A percentile compares a stretch with the other conserved stretches of the same genome.
Conservation (phyloP, 352 stramenopile genomes). For the Globisporangium solare region DNA sequence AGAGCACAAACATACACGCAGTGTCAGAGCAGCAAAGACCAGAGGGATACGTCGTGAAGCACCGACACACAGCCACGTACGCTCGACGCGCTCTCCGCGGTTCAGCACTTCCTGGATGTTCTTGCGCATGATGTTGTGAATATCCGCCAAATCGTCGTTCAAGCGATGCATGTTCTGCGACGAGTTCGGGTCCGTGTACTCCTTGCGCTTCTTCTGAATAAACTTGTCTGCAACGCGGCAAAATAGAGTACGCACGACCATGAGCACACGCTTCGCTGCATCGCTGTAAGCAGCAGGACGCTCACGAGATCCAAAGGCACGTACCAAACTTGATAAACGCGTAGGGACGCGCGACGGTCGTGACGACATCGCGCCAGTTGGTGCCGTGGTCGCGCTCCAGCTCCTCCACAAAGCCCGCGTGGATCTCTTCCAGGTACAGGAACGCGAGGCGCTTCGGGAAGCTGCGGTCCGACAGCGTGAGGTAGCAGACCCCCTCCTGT, state of each 20-base stretch:
- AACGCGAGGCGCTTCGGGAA: slow-evolving; percentile 98
- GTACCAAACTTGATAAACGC: slow-evolving; percentile 98
- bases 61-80: too few relatives aligned
- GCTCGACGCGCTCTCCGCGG: slow-evolving; percentile 83
- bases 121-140: slow-evolving; percentile 99
- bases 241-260: not conserved
- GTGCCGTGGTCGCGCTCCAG: slow-evolving; percentile 90
- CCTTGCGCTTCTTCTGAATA: slow-evolving; percentile 97
- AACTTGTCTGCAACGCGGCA: slow-evolving; percentile 91
- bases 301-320: slow-evolving; percentile 3
- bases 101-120: slow-evolving; percentile 96
- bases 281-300: not conserved
- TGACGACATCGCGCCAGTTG: slow-evolving; percentile 90
- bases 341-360: slow-evolving; percentile 96
- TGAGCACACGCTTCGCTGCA: too few relatives aligned
- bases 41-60: too few relatives aligned
- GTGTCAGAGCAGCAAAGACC: not conserved
- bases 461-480: slow-evolving; percentile 93
- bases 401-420: slow-evolving; percentile 92
- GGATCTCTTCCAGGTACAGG: slow-evolving; percentile 96
- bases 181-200: slow-evolving; percentile 96
- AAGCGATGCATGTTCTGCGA: slow-evolving; percentile 94
- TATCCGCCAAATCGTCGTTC: slow-evolving; percentile 97
- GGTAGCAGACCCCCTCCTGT: slow-evolving; percentile 95
- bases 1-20: not conserved